Conservation (phyloP, 164 flowering plant genomes). For the Liriodendron chinense region DNA sequence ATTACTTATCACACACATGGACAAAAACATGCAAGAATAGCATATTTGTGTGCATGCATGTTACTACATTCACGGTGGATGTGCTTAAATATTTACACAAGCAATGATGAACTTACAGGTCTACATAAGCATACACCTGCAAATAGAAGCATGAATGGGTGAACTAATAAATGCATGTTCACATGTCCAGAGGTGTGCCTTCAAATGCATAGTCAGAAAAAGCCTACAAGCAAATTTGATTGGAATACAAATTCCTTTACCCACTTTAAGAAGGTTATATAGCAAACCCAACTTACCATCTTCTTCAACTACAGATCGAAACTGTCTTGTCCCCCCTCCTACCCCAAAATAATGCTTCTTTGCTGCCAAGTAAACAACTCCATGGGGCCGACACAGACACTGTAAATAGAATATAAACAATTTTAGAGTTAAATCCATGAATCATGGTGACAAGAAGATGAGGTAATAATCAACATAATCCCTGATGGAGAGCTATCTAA, state of each 20-base stretch:
- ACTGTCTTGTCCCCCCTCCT: conserved; percentile 87
- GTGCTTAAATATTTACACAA: no score
- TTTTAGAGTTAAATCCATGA: not conserved
- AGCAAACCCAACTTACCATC: conserved; percentile 55
- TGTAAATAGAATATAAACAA: conserved; percentile 19
- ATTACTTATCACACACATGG: no score
- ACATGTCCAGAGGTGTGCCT: not conserved
- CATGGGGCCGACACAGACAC: conserved; percentile 66
- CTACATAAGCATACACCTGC: not conserved
- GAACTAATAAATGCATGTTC: not conserved
- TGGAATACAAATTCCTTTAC: not conserved
- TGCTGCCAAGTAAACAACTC: conserved; percentile 83
- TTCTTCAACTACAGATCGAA: conserved; percentile 71
- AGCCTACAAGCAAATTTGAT: not conserved
- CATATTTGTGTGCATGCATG: no score
- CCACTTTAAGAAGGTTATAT: not conserved
- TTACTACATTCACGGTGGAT: no score
- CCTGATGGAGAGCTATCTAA: not conserved
- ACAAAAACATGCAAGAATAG: no score
- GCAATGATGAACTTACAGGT: not conserved
- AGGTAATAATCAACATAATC: conserved; percentile 6
- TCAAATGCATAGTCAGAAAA: not conserved
- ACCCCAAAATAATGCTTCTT: conserved; percentile 98
- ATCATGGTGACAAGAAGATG: not conserved
- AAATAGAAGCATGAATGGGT: not conserved